phyloP scores from a whole-genome alignment of 257 asterid species.

The Nicotiana sylvestris region DNA sequence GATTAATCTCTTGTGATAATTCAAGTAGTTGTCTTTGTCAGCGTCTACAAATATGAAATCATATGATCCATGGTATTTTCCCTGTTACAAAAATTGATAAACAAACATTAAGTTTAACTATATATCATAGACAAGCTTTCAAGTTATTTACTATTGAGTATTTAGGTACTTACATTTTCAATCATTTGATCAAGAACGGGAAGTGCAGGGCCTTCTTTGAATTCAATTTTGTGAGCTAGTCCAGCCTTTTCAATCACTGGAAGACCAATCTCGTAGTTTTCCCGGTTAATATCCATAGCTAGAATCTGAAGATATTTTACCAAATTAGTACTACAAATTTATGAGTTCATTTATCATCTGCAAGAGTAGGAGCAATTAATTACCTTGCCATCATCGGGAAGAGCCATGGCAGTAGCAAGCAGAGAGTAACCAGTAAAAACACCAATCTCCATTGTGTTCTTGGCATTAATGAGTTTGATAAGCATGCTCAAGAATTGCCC shows the following conservation, averaged over 20 bases:
- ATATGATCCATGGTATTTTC: conserved; percentile 44
- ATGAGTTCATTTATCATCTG: not conserved
- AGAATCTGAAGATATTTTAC: conserved; percentile 23
- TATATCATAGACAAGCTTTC: not conserved
- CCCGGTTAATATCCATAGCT: conserved; percentile 52
- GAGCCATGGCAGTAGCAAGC: conserved; percentile 53
- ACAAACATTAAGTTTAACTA: not conserved
- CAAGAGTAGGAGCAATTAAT: not conserved
- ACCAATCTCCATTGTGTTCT: conserved; percentile 51
- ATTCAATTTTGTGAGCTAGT: conserved; percentile 43
- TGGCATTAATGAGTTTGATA: conserved; percentile 50
- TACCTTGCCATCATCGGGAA: conserved; percentile 50
- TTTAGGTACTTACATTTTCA: not conserved
- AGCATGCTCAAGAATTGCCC: conserved; percentile 51
- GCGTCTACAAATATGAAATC: conserved; percentile 75
- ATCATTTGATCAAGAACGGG: conserved; percentile 20
- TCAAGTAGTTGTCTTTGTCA: conserved; percentile 53
- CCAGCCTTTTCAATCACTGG: conserved; percentile 51
- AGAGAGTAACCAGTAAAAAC: conserved; percentile 64
- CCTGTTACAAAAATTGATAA: conserved; percentile 20
- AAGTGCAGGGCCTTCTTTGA: conserved; percentile 24
- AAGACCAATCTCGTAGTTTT: conserved; percentile 45
- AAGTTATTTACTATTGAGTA: not conserved
- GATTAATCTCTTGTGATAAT: conserved; percentile 49
- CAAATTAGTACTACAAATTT: not conserved